Base-by-base conservation (phyloP, 176 grass and related monocot species). In the Alloteropsis semialata region DNA sequence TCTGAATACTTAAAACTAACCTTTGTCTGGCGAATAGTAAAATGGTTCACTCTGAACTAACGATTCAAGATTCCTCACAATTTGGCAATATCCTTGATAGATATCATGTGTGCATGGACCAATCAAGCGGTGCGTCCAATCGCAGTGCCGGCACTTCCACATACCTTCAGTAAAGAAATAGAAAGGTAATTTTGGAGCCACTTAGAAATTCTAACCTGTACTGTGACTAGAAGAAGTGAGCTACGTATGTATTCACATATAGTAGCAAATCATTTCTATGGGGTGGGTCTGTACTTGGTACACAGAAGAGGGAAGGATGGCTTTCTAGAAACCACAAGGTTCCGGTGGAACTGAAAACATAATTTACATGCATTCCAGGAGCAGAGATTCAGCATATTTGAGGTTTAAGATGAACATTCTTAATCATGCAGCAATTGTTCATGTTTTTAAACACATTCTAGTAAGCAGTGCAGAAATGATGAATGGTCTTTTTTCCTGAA, bases 91-190 rank as follows among this genome's bases (percentile, higher is more conserved):
- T 55, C 90, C 89, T 65, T 82, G 70, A 79, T 90, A 79, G 48
- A 92, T 83, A 92, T 43, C 53, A 70, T 84, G 46, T 82, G 69
- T 65, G 77, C 58, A 83, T 29, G 74, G 84, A 97, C 72, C 74
- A 90, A 28, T 75, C 58, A 77, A 90, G 59, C 73, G 72, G 84
- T 90, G 88, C 9, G 87, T 89, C 92, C 90, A 94, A 74, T 89
- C 53, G 60, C 91, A 97, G 83, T 94, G 84, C 41, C 75, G 82
- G 71, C 94, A 97, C 81, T 86, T 94, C 89, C 94, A 97, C 84
- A 86, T 30, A 71, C 89, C 94, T 97, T 94, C 89, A 94, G 87
- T 70, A 55, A 94, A 88, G 86, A 82, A 90, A 86, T 72, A 80
- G 12, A 69, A 77, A 81, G 79, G 34, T 64, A 86, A 79, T 34